Evolutionary conservation across 805 yeast genomes (phyloP).

Genomic region (Candida verbasci): DNA sequence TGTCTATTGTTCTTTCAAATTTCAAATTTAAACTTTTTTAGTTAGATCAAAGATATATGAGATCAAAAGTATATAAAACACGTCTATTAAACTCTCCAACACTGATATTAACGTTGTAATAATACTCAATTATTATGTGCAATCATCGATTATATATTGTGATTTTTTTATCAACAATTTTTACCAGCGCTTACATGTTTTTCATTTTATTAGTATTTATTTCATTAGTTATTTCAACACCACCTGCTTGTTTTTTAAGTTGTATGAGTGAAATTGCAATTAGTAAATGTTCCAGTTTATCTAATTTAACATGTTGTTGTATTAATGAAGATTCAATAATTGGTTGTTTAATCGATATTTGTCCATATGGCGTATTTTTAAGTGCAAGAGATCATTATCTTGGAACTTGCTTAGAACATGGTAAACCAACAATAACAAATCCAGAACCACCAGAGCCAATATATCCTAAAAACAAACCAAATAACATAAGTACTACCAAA

Average conservation of each 20-base stretch:
- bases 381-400: constrained; percentile 46
- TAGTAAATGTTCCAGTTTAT: constrained; percentile 24
- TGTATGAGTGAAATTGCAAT: constrained; percentile 37
- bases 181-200: constrained; percentile 1
- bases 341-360: constrained; percentile 43
- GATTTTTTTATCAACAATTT: not conserved
- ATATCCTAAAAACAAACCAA: constrained; percentile 3
- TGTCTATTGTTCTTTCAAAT: too few relatives aligned
- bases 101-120: too few relatives aligned
- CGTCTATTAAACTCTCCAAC: too few relatives aligned
- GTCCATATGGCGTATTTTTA: constrained; percentile 40
- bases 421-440: constrained; percentile 8
- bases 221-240: constrained; percentile 29
- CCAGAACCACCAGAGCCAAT: constrained; percentile 9
- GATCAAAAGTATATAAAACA: too few relatives aligned
- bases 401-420: constrained; percentile 45
- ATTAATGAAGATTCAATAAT: constrained; percentile 31
- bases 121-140: too few relatives aligned
- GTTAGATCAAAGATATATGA: too few relatives aligned
- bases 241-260: constrained; percentile 48
- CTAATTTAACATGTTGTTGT: constrained; percentile 40
- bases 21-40: too few relatives aligned
- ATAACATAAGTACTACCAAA: not conserved
- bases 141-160: too few relatives aligned
- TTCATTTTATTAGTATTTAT: not conserved